Base-by-base conservation (phyloP, 257 asterid species). In the Solanum sitiens region DNA sequence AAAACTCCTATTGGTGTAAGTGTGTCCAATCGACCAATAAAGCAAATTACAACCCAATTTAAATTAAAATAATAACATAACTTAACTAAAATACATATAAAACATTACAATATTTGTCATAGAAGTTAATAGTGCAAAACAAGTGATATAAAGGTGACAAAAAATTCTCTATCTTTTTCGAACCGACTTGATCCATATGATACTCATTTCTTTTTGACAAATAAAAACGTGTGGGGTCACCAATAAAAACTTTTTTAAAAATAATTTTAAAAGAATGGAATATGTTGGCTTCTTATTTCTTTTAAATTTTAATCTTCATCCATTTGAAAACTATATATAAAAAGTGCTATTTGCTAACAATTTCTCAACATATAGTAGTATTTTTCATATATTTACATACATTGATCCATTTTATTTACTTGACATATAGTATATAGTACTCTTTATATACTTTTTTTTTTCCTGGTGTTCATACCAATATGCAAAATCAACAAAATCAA, bases 401-500 rank as follows among this genome's bases (percentile, higher is more conserved):
- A 75, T 3, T 39, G 7, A 73, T 35, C 30, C 39, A 8, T 23
- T 44, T 30, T 70, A 11, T 45, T 44, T 20, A 83, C 65, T 73
- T 40, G 35, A 14, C 27, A 68, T 10, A 71, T 18, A 67, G 9
- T 16, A 53, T 53, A 53, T 6, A 53, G 63, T 53, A 53, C 23
- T 53, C 23, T 70, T 27, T 47, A 33, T 25, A 79, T 30, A 50
- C 27, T 32, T 83, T 50, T 74, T 32, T 27, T 71, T 59, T 77
- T 25, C 65, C 21, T 86, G 86, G 30, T 59, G 42, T 68, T 40
- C 40, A 63, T 87, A 76, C 86, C 93, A 79, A 77, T 11, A 94
- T 94, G 97, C 93, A 90, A 23, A 92, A 27, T 85, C 90, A 89
- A 90, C 85, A 87, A 47, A 80, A 47, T 5, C 42, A 45, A 86